phyloP scores from a whole-genome alignment of 768 basidiomycete species.

The Pulveroboletus sp. region DNA sequence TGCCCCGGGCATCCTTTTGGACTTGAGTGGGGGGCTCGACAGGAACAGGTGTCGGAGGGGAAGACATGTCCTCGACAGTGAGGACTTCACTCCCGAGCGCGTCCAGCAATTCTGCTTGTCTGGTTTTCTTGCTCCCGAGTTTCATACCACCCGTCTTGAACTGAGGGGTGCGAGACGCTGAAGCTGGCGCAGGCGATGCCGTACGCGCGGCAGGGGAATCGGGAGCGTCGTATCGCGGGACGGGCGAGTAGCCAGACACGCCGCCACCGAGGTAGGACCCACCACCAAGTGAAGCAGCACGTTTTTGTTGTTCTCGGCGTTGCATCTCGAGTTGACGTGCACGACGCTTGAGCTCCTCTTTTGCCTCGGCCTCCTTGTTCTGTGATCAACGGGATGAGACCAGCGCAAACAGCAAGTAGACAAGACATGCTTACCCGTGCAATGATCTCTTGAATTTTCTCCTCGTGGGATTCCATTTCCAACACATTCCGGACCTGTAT shows the following conservation, averaged over 20 bases:
- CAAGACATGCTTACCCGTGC: constrained; percentile 78
- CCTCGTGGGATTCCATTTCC: constrained; percentile 91
- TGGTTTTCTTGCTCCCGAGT: constrained; percentile 87
- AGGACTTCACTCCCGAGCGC: constrained; percentile 79
- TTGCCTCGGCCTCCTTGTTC: constrained; percentile 99
- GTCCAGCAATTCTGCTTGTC: constrained; percentile 84
- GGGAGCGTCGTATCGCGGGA: constrained; percentile 70
- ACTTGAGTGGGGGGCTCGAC: constrained; percentile 42
- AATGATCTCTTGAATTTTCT: constrained; percentile 98
- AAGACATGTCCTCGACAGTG: constrained; percentile 49
- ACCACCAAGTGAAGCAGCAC: constrained; percentile 50
- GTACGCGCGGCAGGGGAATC: constrained; percentile 46
- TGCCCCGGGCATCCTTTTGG: constrained; percentile 54
- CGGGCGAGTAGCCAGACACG: constrained; percentile 64
- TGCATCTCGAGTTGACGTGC: constrained; percentile 99
- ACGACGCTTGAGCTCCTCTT: constrained; percentile 96
- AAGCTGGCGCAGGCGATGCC: constrained; percentile 42
- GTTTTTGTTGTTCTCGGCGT: constrained; percentile 87
- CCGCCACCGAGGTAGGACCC: constrained; percentile 67
- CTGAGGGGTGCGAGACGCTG: constrained; percentile 61
- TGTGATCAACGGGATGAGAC: constrained; percentile 31
- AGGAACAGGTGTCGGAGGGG: constrained; percentile 48
- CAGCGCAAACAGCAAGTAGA: too few relatives aligned
- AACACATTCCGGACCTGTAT: constrained; percentile 76
- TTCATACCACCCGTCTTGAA: constrained; percentile 98